Percentiles rank a stretch among this genome's conserved stretches.
These are phyloP conservation scores for Albifimbria verrucaria DNA, from an alignment of 2,329 filamentous ascomycete species.

Conservation along the genomic window DNA sequence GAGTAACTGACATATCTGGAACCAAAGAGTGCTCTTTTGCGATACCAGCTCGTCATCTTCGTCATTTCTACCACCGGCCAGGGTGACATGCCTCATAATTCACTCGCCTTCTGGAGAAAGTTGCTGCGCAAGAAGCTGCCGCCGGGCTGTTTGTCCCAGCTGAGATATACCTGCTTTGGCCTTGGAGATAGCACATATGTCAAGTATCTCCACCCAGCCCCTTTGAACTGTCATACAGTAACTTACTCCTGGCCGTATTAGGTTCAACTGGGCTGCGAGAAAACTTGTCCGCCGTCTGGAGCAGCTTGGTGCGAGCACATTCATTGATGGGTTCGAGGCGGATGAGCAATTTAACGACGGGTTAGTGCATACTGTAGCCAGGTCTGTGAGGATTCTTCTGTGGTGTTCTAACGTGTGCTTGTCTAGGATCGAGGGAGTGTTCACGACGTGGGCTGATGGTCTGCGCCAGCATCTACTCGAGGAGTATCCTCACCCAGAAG, in stretches of 20 bases:
- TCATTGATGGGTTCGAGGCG: slow-evolving; percentile 78
- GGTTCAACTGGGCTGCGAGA: slow-evolving; percentile 88
- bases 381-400: neutral
- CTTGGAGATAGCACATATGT: slow-evolving; percentile 93
- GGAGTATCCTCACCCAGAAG: slow-evolving; percentile 66
- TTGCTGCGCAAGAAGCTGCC: slow-evolving; percentile 76
- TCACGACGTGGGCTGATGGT: slow-evolving; percentile 71
- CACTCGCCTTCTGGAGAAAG: slow-evolving; percentile 77
- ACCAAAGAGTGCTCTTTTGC: slow-evolving; percentile 46
- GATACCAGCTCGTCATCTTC: slow-evolving; percentile 65
- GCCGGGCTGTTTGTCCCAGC: slow-evolving; percentile 61
- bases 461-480: slow-evolving; percentile 65
- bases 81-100: slow-evolving; percentile 86
- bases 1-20: neutral
- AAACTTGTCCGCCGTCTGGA: slow-evolving; percentile 82
- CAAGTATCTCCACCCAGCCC: slow-evolving; percentile 55
- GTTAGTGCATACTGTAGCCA: slow-evolving; percentile 42
- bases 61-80: slow-evolving; percentile 91
- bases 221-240: neutral
- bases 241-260: slow-evolving; percentile 27
- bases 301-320: slow-evolving; percentile 76
- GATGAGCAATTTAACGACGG: slow-evolving; percentile 94
- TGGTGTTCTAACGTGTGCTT: slow-evolving; percentile 3
- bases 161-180: slow-evolving; percentile 83
- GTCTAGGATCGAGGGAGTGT: slow-evolving; percentile 73